These are phyloP conservation scores for Bipolaris zeicola DNA, from an alignment of 2,329 filamentous ascomycete species.

Conservation along the genomic window DNA sequence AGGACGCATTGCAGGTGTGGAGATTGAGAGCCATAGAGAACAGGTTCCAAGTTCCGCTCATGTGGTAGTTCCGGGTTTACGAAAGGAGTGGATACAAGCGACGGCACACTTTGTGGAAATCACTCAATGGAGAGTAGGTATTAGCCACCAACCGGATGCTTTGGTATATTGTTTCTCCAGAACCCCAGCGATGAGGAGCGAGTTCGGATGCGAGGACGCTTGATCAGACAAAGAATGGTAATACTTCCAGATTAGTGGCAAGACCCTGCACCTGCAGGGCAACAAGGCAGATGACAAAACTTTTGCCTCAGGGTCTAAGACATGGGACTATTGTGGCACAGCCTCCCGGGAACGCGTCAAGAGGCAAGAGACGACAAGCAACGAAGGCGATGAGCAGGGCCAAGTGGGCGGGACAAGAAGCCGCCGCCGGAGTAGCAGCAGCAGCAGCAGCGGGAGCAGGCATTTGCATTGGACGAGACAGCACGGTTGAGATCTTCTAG, in stretches of 20 bases:
- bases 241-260: conserved; percentile 21
- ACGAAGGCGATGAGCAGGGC: conserved; percentile 13
- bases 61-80: conserved; percentile 3
- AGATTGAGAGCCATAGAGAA: background rate
- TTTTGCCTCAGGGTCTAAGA: conserved; percentile 38
- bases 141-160: background rate
- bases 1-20: background rate
- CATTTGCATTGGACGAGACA: background rate
- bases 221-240: conserved; percentile 18
- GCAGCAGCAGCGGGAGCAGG: background rate
- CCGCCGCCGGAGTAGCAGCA: conserved; percentile 1
- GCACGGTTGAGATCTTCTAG: background rate
- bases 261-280: conserved; percentile 44
- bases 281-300: conserved; percentile 40
- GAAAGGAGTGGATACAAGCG: conserved; percentile 7
- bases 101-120: background rate
- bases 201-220: conserved; percentile 12
- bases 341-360: conserved; percentile 34
- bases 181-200: conserved; percentile 8
- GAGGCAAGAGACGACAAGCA: conserved; percentile 15
- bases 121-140: conserved; percentile 5
- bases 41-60: background rate
- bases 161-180: conserved; percentile 8
- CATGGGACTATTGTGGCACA: conserved; percentile 39
- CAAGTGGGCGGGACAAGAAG: conserved; percentile 1